Base-by-base conservation (phyloP, 805 yeast genomes). In the Kluyveromyces nonfermentans region DNA sequence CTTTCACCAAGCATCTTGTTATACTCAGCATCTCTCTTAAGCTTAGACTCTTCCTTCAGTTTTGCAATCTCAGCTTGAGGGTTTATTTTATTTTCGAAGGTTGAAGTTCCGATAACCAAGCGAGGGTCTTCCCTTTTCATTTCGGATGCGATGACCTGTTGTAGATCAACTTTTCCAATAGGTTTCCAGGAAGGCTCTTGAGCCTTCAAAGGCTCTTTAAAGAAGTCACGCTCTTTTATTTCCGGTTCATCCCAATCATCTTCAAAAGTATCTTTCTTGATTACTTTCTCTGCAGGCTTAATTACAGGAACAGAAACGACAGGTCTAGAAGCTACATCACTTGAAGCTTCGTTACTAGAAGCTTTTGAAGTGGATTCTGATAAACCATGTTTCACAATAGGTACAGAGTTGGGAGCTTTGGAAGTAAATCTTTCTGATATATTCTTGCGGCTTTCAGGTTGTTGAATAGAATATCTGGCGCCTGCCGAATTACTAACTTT, bases 401-500 rank as follows among this genome's bases (percentile, higher is more conserved):
- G 42, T n/a, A 15, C 16, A 10, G 18, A 17, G 33, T 9, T 16
- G 17, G 50, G 36, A n/a, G 54, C 41, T 18, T 20, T 36, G 34
- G 47, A 41, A 33, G 34, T 37, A 37, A 40, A 42, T 15, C 50
- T 48, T 22, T 22, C 30, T 6, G 25, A 21, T 10, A 6, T 6
- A 4, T n/a, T 14, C 28, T 33, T 19, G 53, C 53, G 40, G 50
- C 56, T 35, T 31, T 51, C 54, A 37, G 40, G 35, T 58, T 49
- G 55, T 56, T 78, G 85, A 44, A 77, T 75, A 4, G 93, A 81
- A 67, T 93, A 93, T 59, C 95, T 80, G 15, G 98, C 96, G 55
- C 98, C 98, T 2, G 97, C 85, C 30, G 97, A 96, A 52, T 86
- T 83, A 50, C 85, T 80, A 40, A 93, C 80, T 50, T 86, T 80